Evolutionary conservation across 2,329 filamentous ascomycete genomes (phyloP), one percentile per base, ranked within the genome.

Genomic region (Claviceps purpurea): DNA sequence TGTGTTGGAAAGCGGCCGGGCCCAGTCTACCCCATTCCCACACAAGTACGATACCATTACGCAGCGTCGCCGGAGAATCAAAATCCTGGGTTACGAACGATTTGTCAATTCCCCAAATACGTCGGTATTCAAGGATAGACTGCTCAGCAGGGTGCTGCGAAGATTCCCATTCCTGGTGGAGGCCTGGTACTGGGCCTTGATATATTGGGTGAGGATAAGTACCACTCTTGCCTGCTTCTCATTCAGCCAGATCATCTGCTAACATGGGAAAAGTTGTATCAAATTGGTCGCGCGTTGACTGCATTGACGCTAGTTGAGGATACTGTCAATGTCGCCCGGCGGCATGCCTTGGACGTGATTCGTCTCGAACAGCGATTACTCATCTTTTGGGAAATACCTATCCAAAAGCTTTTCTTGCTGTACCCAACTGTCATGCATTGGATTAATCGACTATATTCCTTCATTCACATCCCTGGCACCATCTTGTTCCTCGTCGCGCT

Each of bases 391-490:
- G 84, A 88, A 64, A 66, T 79, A 3, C 69, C 69, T 13, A 50
- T 54, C 11, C 52, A 54, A 18, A 13, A 55, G 54, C 50, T 68
- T 66, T 75, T 75, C 60, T 62, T 70, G 53, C 64, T 68, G 20
- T 74, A 75, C 50, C 75, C 80, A 1, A 62, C 69, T 30, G 59
- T 84, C 43, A 76, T 89, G 71, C 77, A 73, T 57, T 86, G 77
- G 77, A 85, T 82, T 59, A 88, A 88, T 66, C 76, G 83, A 60
- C 74, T 78, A 30, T 88, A 88, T 67, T 87, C 83, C 5, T 87
- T 87, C 66, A 86, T 89, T 60, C 85, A 88, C 64, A 88, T 88
- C 53, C 85, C 84, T 0, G 84, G 83, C 14, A 87, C 84, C 5
- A 87, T 88, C 57, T 73, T 83, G 45, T 89, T 87, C 61, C 64